phyloP scores from a whole-genome alignment of 495 filamentous ascomycete genomes.

The Haplographium delicatum region DNA sequence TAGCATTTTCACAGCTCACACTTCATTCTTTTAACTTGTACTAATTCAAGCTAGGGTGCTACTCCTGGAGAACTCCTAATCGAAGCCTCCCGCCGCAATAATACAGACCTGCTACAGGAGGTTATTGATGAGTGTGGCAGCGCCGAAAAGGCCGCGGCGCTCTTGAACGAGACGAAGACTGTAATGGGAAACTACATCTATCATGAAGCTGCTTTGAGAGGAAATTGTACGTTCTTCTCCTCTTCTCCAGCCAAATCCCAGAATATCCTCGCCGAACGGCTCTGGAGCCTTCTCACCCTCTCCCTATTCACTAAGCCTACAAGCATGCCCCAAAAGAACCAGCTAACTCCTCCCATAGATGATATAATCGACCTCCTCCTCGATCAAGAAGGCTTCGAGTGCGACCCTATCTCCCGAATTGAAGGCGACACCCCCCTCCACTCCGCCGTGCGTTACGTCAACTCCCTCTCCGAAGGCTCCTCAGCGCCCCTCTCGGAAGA shows the following conservation, averaged over 20 bases:
- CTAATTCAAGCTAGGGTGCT: slow-evolving; percentile 88
- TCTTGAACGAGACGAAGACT: slow-evolving; percentile 80
- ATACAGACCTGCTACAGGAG: slow-evolving; percentile 69
- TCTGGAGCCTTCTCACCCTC: not conserved
- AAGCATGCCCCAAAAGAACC: too few species aligned
- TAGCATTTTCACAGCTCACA: too few species aligned
- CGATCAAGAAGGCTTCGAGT: slow-evolving; percentile 91
- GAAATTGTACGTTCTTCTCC: slow-evolving; percentile 67
- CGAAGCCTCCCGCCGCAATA: slow-evolving; percentile 90
- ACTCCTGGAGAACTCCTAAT: slow-evolving; percentile 79
- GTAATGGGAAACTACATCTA: slow-evolving; percentile 81
- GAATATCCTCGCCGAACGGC: not conserved
- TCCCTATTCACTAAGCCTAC: not conserved
- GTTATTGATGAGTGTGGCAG: slow-evolving; percentile 43
- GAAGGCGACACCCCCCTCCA: slow-evolving; percentile 92
- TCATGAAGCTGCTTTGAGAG: slow-evolving; percentile 80
- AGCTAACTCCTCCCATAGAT: slow-evolving; percentile 45
- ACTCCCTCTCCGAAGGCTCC: slow-evolving; percentile 44
- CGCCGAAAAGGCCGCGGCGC: slow-evolving; percentile 46
- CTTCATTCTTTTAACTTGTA: too few species aligned
- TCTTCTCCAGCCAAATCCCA: not conserved
- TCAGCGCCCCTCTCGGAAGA: slow-evolving; percentile 29
- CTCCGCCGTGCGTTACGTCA: slow-evolving; percentile 79
- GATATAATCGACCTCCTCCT: slow-evolving; percentile 89
- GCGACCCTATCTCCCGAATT: slow-evolving; percentile 74